Base-by-base conservation (phyloP, 1,284 basidiomycete species). In the Cystobasidium sp. region DNA sequence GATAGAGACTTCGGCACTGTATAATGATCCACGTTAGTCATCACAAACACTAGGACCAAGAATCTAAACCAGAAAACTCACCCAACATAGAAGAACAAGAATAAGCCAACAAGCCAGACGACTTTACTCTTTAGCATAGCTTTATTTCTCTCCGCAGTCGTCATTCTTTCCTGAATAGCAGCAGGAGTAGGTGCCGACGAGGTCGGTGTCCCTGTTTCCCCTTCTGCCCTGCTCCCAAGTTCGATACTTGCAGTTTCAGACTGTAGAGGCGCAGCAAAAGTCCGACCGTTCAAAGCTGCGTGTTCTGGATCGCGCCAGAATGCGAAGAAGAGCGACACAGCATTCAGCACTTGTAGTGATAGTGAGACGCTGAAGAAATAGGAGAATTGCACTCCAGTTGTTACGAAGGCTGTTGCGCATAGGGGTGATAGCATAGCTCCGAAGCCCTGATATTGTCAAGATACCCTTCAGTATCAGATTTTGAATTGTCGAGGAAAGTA, bases 31-130 rank as follows among this genome's bases (percentile, higher is more conserved):
- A n/a, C 2, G 39, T n/a, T 31, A 12, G 37, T 12, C n/a, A 20
- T 14, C 0, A 6, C 16, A 44, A 9, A 10, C 20, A 12, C 5
- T 6, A 3, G 14, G 12, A 14, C 7, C 59, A n/a, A 46, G n/a
- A 47, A 43, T 3, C 1, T 20, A 47, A 58, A 39, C 7, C 9
- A 41, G 14, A 18, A 71, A 12, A 51, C 71, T 55, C 64, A 74
- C 71, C 74, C 74, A 16, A 75, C 74, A 55, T 75, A 75, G 49
- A 70, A 70, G 63, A 61, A 70, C 12, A 75, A 24, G 49, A 75
- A 75, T 2, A 71, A 20, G 9, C 71, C 67, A 10, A 64, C 46
- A 20, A 75, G 63, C 70, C 74, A 73, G 49, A 75, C 68, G 18
- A 58, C 47, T 46, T 73, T 75, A 47, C 62, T 75, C 31, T 51